phyloP scores from a whole-genome alignment of 352 stramenopile genomes.

The Pythium vanterpoolii region DNA sequence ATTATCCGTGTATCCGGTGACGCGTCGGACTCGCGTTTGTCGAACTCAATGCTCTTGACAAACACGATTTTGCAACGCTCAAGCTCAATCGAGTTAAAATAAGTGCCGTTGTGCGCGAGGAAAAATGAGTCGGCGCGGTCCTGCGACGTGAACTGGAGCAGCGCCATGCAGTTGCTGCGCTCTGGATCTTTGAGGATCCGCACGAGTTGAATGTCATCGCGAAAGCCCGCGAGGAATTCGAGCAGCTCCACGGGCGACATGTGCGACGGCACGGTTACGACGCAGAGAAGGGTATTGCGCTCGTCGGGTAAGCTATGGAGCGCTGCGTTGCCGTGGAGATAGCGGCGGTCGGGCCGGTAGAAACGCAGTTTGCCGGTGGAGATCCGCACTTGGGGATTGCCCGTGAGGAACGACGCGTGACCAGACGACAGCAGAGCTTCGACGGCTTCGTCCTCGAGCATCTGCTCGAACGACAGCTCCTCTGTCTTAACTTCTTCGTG shows the following conservation, averaged over 20 bases:
- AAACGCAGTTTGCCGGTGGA: slow-evolving; percentile 79
- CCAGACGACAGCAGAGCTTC: slow-evolving; percentile 27
- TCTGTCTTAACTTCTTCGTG: slow-evolving; percentile 40
- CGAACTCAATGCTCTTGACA: slow-evolving; percentile 86
- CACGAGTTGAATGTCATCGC: slow-evolving; percentile 67
- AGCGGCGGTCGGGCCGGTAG: slow-evolving; percentile 68
- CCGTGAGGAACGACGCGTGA: slow-evolving; percentile 56
- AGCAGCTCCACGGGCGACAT: slow-evolving; percentile 85
- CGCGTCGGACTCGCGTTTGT: slow-evolving; percentile 31
- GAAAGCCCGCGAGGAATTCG: slow-evolving; percentile 77
- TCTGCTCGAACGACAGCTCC: slow-evolving; percentile 30
- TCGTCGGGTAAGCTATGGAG: slow-evolving; percentile 41
- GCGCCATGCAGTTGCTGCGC: slow-evolving; percentile 81
- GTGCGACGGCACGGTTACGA: slow-evolving; percentile 80
- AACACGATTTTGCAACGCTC: slow-evolving; percentile 90
- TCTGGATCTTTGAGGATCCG: slow-evolving; percentile 81
- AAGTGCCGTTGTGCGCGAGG: slow-evolving; percentile 84
- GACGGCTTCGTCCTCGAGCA: slow-evolving; percentile 25
- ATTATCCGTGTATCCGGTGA: slow-evolving; percentile 4
- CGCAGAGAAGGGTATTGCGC: slow-evolving; percentile 73
- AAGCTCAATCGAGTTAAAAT: slow-evolving; percentile 92
- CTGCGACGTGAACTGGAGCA: slow-evolving; percentile 80
- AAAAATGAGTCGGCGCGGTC: slow-evolving; percentile 85
- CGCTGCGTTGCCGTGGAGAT: slow-evolving; percentile 26
- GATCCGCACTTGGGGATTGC: slow-evolving; percentile 76